Conservation (phyloP, 2,329 filamentous ascomycete genomes). For the Elsinoe ampelina region DNA sequence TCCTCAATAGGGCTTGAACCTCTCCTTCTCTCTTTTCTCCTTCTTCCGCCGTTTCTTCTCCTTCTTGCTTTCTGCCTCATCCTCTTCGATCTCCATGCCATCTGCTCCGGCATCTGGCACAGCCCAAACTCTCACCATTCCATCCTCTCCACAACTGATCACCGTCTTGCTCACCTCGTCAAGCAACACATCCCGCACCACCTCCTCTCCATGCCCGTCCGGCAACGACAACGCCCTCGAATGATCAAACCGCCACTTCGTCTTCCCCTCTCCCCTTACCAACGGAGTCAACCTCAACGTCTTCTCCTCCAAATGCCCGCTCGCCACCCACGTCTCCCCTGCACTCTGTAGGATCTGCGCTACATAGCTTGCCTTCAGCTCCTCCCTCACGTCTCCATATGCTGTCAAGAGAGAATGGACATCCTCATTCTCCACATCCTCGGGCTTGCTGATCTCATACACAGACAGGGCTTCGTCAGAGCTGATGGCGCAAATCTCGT, state of each 20-base stretch:
- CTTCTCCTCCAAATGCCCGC: constrained; percentile 16
- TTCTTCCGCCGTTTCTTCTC: constrained; percentile 24
- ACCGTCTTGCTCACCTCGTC: constrained; percentile 16
- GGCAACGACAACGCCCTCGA: constrained; percentile 23
- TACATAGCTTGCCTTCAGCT: constrained; percentile 64
- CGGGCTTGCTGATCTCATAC: constrained; percentile 58
- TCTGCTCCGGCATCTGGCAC: constrained; percentile 1
- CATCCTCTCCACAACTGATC: constrained; percentile 44
- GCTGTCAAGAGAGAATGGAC: constrained; percentile 39
- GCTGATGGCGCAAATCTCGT: constrained; percentile 61
- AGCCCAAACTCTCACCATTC: constrained; percentile 37
- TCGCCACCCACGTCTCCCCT: constrained; percentile 32
- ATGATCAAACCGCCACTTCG: constrained; percentile 16
- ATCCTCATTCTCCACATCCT: constrained; percentile 47
- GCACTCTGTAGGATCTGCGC: constrained; percentile 56
- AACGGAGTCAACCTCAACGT: constrained; percentile 14
- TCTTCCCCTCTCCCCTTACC: constrained; percentile 3
- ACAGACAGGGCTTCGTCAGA: constrained; percentile 71
- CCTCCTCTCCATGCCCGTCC: constrained; percentile 40
- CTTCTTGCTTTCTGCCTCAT: constrained; percentile 14
- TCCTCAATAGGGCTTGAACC: constrained; percentile 31
- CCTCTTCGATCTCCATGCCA: constrained; percentile 14
- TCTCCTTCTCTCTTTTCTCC: constrained; percentile 28
- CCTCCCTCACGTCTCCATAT: constrained; percentile 60
- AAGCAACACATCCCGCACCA: constrained; percentile 37